Evolutionary conservation across 805 yeast genomes (phyloP), one percentile per base, ranked within the genome.

Genomic region (Metschnikowia similis): DNA sequence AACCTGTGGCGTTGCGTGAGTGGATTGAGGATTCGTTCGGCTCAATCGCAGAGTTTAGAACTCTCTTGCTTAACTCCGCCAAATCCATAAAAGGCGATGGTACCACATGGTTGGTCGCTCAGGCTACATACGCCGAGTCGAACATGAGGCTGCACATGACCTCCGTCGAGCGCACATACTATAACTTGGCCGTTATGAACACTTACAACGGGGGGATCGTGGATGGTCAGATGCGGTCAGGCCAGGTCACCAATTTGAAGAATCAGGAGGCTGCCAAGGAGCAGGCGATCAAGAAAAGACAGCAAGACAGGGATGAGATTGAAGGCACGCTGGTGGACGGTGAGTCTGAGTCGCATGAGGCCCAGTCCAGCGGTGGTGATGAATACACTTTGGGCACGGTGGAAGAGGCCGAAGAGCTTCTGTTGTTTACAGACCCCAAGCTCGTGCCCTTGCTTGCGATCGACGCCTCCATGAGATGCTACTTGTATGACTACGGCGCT

Each of bases 191-290:
- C 46, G 72, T 94, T 8, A 69, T 88, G 49, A 87, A 89, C 67
- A 85, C 96, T n/a, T 89, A 89, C 69, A 89, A 89, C 62, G 83
- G 91, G 6, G 98, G 98, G 5, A 77, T 88, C 6, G 96, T 96
- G 30, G 84, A 83, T 57, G 78, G 73, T 57, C 80, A 84, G 43
- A 63, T 79, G 42, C 71, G 79, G 65, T 75, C 76, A 47, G 84
- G 78, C 53, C 83, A 77, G 66, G 64, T 76, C 57, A 70, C 63
- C 58, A 72, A 71, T 40, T 76, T 77, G 64, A 62, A 62, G 48
- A 61, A 61, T 52, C 74, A 69, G 51, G 66, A 66, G 52, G 54
- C 56, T 49, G 71, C 69, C 38, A 67, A 63, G 48, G 41, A 56
- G 42, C 68, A 63, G 6, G 59, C 67, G 13, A 61, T 62, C 44